Evolutionary conservation across 371 early-diverging fungal species (phyloP), one percentile per base, ranked within the genome.

Genomic region (Apophysomyces ossiformis): DNA sequence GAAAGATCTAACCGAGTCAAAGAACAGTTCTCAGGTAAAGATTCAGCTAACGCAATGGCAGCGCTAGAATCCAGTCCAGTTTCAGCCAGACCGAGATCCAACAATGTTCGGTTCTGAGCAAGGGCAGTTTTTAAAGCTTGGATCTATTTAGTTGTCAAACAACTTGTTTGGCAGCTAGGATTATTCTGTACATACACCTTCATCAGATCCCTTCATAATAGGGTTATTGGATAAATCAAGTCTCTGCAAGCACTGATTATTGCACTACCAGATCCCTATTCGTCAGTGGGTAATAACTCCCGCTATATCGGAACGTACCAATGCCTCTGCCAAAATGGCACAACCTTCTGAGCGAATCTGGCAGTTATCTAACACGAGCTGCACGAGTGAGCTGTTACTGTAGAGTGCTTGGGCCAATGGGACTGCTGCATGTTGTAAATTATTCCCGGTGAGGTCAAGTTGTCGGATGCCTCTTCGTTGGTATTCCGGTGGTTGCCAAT

Each of bases 31-130:
- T 92, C 90, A 1, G 95, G 93, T 63, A 94, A 70, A 47, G 85
- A 79, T 76, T 94, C 95, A 8, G 95, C 93, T 26, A 94, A 71
- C 4, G 89, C 85, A 58, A 94, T 92, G 7, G 92, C 89, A 5
- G 86, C 82, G 62, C 72, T 68, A 1, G 72, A 64, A 41, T 69
- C 73, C 61, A 90, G 67, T n/a, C 75, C 74, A 4, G 89, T 85
- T 21, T 86, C 80, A 18, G 91, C 81, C 63, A 92, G 75, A 16
- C 78, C 81, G 60, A 92, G 71, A 57, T 79, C 85, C 58, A 70
- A 70, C n/a, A 92, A 73, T 13, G 85, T 50, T 18, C 63, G 65
- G 38, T 72, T 75, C 41, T 61, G 68, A 38, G 68, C 46, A 16
- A 75, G 59, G 2, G 70, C 63, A 9, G 66, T 65, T 54, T 75